These are phyloP conservation scores for Crassisporium funariophilum DNA, from an alignment of 768 basidiomycete genomes.

Conservation along the genomic window DNA sequence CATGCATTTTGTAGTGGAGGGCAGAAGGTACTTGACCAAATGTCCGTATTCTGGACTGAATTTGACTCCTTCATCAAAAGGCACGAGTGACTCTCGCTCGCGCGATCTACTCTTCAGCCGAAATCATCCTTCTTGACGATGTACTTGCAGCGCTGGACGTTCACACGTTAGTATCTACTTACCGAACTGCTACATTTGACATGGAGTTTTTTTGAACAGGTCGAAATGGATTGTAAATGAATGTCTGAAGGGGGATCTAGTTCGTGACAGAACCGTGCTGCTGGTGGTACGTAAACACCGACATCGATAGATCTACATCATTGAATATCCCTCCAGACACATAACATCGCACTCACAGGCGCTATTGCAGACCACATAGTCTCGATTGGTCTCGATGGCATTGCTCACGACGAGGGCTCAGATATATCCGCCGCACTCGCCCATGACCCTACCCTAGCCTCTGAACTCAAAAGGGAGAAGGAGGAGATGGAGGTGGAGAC, in stretches of 20 bases:
- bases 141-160: slow-evolving; percentile 63
- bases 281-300: slow-evolving; percentile 66
- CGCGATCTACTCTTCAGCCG: slow-evolving; percentile 51
- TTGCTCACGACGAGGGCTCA: slow-evolving; percentile 46
- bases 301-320: not conserved
- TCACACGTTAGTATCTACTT: slow-evolving; percentile 22
- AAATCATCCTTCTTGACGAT: slow-evolving; percentile 73
- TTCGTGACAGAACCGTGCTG: slow-evolving; percentile 79
- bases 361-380: slow-evolving; percentile 61
- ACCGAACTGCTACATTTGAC: not conserved
- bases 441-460: slow-evolving; percentile 35
- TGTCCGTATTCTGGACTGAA: not conserved
- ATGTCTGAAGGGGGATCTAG: slow-evolving; percentile 78
- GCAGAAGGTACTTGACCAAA: slow-evolving; percentile 32
- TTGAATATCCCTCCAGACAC: slow-evolving; percentile 33
- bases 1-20: slow-evolving; percentile 39
- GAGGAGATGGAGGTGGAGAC: slow-evolving; percentile 26
- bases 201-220: slow-evolving; percentile 62
- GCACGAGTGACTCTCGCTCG: slow-evolving; percentile 51
- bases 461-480: slow-evolving; percentile 28
- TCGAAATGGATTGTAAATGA: slow-evolving; percentile 80
- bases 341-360: slow-evolving; percentile 53
- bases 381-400: slow-evolving; percentile 55
- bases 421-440: slow-evolving; percentile 50
- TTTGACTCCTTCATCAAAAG: slow-evolving; percentile 17